Base-by-base conservation (phyloP, 2,329 filamentous ascomycete species). In the Monosporascus sp. region DNA sequence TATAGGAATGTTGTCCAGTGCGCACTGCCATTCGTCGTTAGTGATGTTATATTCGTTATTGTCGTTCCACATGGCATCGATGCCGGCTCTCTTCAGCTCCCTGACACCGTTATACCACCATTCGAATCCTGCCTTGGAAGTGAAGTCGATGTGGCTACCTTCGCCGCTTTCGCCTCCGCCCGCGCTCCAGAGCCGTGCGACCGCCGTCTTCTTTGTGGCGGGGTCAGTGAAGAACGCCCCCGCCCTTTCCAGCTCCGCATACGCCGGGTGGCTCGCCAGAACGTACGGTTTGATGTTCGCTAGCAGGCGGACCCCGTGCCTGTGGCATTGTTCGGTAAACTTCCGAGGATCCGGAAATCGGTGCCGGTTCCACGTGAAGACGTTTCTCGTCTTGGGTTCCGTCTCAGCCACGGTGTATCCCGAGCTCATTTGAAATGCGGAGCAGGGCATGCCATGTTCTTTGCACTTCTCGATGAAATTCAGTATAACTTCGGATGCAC, bases 41-140 rank as follows among this genome's bases (percentile, higher is more conserved):
- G 83, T 78, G 3, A 88, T 75, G 0, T 82, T 84, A 65, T 89
- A 90, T 66, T 90, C 87, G 59, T 89, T 90, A 68, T 90, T 90
- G 65, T 90, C 87, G 58, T 90, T 90, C 87, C 87, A 90, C 71
- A 89, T 88, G 47, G 79, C 85, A 58, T 89, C 85, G 52, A 90
- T 85, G 1, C 86, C 86, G 8, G 81, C 70, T 25, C 79, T 71
- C 51, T 82, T 82, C 1, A 90, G 73, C 48, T 76, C 77, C 54
- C 80, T 77, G 8, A 88, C 81, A 2, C 87, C 86, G 1, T 87
- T 73, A 55, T 82, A 86, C 87, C 87, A 90, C 83, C 85, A 90
- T 17, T 83, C 72, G 62, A 82, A 89, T 0, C 83, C 86, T 0
- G 78, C 77, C 22, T 79, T 73, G 0, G 84, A 88, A 0, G 86